Evolutionary conservation across 257 asterid genomes (phyloP), one percentile per base, ranked within the genome.

Genomic region (Solanum megistacrolobum): DNA sequence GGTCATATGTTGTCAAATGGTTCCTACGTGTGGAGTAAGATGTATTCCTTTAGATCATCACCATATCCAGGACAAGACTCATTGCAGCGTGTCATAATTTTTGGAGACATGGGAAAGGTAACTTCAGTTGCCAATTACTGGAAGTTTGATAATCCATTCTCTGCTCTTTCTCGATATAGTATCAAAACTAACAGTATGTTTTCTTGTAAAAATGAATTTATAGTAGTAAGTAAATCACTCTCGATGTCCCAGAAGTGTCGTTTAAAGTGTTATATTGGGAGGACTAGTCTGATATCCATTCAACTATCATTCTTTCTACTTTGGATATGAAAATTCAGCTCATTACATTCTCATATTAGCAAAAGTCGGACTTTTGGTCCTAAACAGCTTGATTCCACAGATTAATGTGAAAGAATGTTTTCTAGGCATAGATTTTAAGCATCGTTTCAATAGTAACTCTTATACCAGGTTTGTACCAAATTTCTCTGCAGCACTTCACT

Each of bases 81-180:
- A 1, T 87, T 97, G 92, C 98, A 97, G 89, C 95, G 94, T 39
- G 94, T 95, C 16, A 46, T 97, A 88, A 93, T 96, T 76, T 95
- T 96, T 87, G 99, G 98, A 68, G 98, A 96, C 93, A 94, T 95
- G 98, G 99, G 99, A 68, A 96, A 96, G 99, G 99, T 96, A 90
- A 65, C 58, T 11, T 46, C 39, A 41, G 85, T 31, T 41, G n/a
- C 48, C 60, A 32, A 83, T 36, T 38, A 18, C 31, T 21, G 12
- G n/a, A 34, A 16, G 16, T 39, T 32, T 38, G n/a, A 12, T 41
- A n/a, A 25, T 39, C n/a, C 35, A 27, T 76, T 39, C n/a, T 76
- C 14, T n/a, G 32, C n/a, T 41, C 84, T 25, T 25, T 18, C 20
- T 79, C 25, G 38, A 43, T 79, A 43, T 14, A 79, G 84, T 41